These are phyloP conservation scores for Physocladia obscura DNA, from an alignment of 192 early-diverging fungal genomes.

Conservation along the genomic window DNA sequence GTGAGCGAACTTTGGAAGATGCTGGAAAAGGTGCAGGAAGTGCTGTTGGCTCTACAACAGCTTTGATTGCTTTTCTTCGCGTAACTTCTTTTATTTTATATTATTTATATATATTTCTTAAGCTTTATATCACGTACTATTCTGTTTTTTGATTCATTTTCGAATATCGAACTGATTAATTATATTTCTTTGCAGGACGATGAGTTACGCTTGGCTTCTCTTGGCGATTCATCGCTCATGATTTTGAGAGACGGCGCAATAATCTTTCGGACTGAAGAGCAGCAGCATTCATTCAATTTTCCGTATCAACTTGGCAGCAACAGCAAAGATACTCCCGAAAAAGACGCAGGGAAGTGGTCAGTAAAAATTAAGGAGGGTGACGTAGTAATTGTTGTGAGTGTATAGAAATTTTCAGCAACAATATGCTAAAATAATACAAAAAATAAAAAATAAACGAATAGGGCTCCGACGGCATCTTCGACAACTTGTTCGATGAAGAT, in stretches of 20 bases:
- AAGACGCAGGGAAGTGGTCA: conserved; percentile 78
- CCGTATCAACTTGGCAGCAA: conserved; percentile 94
- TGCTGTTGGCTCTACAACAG: conserved; percentile 90
- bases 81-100: conserved; percentile 21
- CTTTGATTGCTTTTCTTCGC: conserved; percentile 79
- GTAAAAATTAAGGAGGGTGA: conserved; percentile 89
- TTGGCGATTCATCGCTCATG: conserved; percentile 92
- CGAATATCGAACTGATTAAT: too few species aligned
- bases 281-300: conserved; percentile 98
- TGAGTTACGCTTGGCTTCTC: conserved; percentile 88
- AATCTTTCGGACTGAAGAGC: conserved; percentile 93
- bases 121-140: too few species aligned
- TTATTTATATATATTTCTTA: too few species aligned
- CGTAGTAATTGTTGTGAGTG: conserved; percentile 71
- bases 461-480: conserved; percentile 93
- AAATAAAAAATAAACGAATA: background rate
- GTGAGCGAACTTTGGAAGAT: conserved; percentile 71
- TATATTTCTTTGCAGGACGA: conserved; percentile 68
- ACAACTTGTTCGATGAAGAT: conserved; percentile 97
- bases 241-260: conserved; percentile 84
- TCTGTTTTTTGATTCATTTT: too few species aligned
- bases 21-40: conserved; percentile 60
- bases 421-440: too few species aligned
- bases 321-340: conserved; percentile 69
- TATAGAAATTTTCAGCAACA: too few species aligned